A percentile compares a stretch with the other conserved stretches of the same genome.
phyloP scores from a whole-genome alignment of 306 rosid species.

The Comarum palustre region DNA sequence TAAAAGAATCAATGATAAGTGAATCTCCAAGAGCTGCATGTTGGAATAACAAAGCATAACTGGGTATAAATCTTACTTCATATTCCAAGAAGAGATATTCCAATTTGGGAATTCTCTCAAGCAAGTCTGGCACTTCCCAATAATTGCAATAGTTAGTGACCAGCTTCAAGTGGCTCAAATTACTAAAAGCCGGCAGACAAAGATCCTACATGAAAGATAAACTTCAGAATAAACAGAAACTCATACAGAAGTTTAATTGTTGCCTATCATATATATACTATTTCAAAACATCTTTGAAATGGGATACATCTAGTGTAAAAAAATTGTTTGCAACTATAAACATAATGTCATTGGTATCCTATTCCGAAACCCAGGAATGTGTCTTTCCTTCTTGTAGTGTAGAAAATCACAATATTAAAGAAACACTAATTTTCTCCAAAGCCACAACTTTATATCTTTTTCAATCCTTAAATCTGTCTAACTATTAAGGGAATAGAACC shows the following conservation, averaged over 20 bases:
- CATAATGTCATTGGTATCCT: background rate
- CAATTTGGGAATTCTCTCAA: background rate
- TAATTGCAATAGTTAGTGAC: background rate
- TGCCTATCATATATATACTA: background rate
- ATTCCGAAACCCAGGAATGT: background rate
- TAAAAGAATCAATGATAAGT: background rate
- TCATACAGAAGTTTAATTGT: background rate
- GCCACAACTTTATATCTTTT: background rate
- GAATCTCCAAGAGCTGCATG: background rate
- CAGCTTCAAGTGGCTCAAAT: slow-evolving; percentile 12
- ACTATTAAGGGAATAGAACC: background rate
- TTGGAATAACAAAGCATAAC: background rate
- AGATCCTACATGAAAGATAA: slow-evolving; percentile 1
- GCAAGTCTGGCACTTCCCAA: background rate
- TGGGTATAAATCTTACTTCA: background rate
- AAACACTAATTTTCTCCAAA: background rate
- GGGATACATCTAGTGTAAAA: background rate
- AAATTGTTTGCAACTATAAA: background rate
- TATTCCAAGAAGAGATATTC: background rate
- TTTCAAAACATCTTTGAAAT: background rate
- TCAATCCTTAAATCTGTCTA: background rate
- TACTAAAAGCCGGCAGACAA: background rate
- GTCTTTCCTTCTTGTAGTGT: background rate
- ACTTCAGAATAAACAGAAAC: background rate
- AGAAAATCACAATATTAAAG: background rate